A percentile compares a stretch with the other conserved stretches of the same genome.
phyloP scores from a whole-genome alignment of 257 asterid genomes.

The Oldenlandia corymbosa region DNA sequence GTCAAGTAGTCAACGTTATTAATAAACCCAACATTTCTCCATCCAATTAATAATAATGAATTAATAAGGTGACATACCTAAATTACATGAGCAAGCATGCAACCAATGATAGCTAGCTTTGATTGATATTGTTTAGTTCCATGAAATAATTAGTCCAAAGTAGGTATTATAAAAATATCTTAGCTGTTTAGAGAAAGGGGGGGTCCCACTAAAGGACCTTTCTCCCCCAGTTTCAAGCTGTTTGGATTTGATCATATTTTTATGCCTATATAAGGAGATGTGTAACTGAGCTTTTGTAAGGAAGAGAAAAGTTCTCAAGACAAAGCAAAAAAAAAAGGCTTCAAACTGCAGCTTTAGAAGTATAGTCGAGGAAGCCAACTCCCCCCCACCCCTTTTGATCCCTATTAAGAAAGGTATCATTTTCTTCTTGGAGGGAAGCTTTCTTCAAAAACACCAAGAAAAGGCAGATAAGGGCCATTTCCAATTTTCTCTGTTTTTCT shows the following conservation, averaged over 20 bases:
- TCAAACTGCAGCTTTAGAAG: slow-evolving; percentile 24
- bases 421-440: slow-evolving; percentile 15
- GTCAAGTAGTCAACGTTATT: no score
- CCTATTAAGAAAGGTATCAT: slow-evolving; percentile 28
- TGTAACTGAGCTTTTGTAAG: background rate
- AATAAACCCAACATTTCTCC: no score
- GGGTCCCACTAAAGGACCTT: slow-evolving; percentile 20
- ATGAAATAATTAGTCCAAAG: no score
- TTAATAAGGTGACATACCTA: no score
- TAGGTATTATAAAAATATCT: no score
- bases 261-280: slow-evolving; percentile 37
- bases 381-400: background rate
- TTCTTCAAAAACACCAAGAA: slow-evolving; percentile 6
- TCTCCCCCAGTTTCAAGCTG: slow-evolving; percentile 15
- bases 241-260: background rate
- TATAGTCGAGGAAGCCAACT: no score
- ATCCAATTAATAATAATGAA: no score
- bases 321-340: slow-evolving; percentile 19
- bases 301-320: background rate
- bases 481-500: background rate
- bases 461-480: background rate
- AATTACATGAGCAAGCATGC: no score
- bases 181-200: background rate
- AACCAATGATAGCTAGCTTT: no score
- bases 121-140: no score